phyloP scores from a whole-genome alignment of 1,284 basidiomycete genomes.

The Apiotrichum mycotoxinovorans region DNA sequence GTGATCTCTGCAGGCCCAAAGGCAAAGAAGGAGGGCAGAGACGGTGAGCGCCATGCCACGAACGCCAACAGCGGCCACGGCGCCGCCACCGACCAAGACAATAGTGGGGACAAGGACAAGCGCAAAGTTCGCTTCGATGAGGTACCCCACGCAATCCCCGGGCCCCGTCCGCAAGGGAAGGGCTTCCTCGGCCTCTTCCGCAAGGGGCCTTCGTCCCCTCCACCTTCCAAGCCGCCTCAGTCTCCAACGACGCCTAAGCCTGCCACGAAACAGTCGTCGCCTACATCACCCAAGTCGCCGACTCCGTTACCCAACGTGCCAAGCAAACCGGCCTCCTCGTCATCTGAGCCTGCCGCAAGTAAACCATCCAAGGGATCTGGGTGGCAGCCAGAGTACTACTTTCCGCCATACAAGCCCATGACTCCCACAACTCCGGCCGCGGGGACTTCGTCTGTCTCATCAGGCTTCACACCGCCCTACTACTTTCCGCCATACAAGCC shows the following conservation, averaged over 20 bases:
- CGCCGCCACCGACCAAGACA: background rate
- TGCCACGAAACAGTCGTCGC: too few relatives aligned
- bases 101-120: background rate
- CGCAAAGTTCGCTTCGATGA: background rate
- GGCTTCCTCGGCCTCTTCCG: too few relatives aligned
- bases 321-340: too few relatives aligned
- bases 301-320: background rate
- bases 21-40: background rate
- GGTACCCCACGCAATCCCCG: background rate
- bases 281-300: too few relatives aligned
- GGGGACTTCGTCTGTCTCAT: background rate
- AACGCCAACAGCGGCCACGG: background rate
- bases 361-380: background rate
- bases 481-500: background rate
- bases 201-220: too few relatives aligned
- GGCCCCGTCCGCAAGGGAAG: too few relatives aligned
- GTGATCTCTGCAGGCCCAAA: too few relatives aligned
- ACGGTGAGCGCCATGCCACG: background rate
- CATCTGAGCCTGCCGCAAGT: too few relatives aligned
- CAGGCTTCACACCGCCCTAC: background rate
- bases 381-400: background rate
- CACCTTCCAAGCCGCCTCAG: too few relatives aligned
- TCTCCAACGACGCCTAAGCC: too few relatives aligned
- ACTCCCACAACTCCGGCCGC: background rate
- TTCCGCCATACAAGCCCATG: background rate